Evolutionary conservation across 495 filamentous ascomycete species (phyloP).

Genomic region (Aspergillus olivimuriae): DNA sequence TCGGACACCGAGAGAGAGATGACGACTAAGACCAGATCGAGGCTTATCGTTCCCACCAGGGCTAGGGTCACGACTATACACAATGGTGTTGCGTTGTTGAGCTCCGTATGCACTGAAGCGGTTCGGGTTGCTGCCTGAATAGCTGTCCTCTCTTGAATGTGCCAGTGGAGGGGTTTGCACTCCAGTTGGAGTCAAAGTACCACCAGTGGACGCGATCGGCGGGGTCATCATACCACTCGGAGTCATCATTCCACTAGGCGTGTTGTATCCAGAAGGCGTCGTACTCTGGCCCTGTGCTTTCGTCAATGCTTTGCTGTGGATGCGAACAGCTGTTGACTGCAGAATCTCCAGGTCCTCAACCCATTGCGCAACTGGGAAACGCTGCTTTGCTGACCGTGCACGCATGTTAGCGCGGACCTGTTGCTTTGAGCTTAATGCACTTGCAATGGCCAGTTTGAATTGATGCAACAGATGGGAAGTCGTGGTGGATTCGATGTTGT

Average conservation of each 20-base stretch:
- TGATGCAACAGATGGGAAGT: slow-evolving; percentile 66
- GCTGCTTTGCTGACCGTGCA: slow-evolving; percentile 67
- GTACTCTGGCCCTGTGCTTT: slow-evolving; percentile 28
- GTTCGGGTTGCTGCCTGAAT: slow-evolving; percentile 48
- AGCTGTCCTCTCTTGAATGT: slow-evolving; percentile 41
- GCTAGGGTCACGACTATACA: slow-evolving; percentile 41
- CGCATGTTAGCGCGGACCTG: slow-evolving; percentile 61
- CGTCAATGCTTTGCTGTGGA: slow-evolving; percentile 35
- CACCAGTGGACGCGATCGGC: slow-evolving; percentile 22
- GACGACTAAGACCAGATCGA: slow-evolving; percentile 33
- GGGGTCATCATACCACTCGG: slow-evolving; percentile 38
- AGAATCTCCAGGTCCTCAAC: slow-evolving; percentile 56
- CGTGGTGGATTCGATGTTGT: slow-evolving; percentile 63
- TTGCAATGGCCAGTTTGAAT: slow-evolving; percentile 62
- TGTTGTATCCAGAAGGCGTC: slow-evolving; percentile 31
- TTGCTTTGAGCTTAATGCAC: slow-evolving; percentile 55
- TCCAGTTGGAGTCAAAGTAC: slow-evolving; percentile 39
- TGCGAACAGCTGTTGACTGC: slow-evolving; percentile 48
- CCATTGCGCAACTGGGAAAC: slow-evolving; percentile 70
- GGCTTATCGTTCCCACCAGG: slow-evolving; percentile 28
- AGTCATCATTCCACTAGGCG: slow-evolving; percentile 34
- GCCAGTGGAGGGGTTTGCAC: slow-evolving; percentile 32
- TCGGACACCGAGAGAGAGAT: slow-evolving; percentile 30
- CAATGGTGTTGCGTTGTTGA: slow-evolving; percentile 41
- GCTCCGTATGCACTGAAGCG: slow-evolving; percentile 40